Base-by-base conservation (phyloP, 495 filamentous ascomycete genomes). In the Annulohypoxylon stygium region DNA sequence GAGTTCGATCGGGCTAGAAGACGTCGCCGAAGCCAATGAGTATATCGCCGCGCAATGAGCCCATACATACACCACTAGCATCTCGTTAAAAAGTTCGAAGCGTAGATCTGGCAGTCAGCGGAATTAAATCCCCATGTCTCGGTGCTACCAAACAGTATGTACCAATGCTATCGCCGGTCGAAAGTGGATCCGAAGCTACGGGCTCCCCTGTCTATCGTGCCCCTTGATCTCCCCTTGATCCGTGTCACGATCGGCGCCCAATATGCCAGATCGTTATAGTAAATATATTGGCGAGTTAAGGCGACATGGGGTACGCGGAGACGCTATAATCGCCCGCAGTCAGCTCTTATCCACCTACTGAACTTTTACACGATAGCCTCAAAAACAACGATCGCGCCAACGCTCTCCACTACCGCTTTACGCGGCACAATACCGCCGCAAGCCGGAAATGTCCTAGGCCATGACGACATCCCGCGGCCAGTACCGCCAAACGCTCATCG, bases 391-490 rank as follows among this genome's bases (percentile, higher is more conserved):
- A 57, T 41, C 37, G 41, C 37, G 62, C 18, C 30, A 41, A 50
- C 26, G 20, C 30, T 55, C 10, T 5, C 41, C 18, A 67, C 41
- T 30, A 9, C 48, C 9, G 25, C n/a, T n/a, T n/a, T 43, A 34
- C 57, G 33, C 18, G 53, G 20, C 47, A 25, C 36, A 57, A 57
- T 57, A 54, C 30, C 48, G 41, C 5, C 58, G 58, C 50, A 55
- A 55, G 20, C 57, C 61, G 18, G 16, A 26, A 36, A 51, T 9
- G 47, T 26, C 50, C 41, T 50, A 30, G 30, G 37, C 37, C 6
- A 67, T 72, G 58, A 67, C 70, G 70, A 60, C 59, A 67, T 59
- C 26, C 51, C 23, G 51, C 63, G 4, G 34, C 30, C 58, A 67
- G 14, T 47, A 59, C 9, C 6, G 60, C 51, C 37, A 58, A 57